Evolutionary conservation across 78 protist genomes (phyloP), one percentile per base, ranked within the genome.

Genomic region (Capsaspora owczarzaki): DNA sequence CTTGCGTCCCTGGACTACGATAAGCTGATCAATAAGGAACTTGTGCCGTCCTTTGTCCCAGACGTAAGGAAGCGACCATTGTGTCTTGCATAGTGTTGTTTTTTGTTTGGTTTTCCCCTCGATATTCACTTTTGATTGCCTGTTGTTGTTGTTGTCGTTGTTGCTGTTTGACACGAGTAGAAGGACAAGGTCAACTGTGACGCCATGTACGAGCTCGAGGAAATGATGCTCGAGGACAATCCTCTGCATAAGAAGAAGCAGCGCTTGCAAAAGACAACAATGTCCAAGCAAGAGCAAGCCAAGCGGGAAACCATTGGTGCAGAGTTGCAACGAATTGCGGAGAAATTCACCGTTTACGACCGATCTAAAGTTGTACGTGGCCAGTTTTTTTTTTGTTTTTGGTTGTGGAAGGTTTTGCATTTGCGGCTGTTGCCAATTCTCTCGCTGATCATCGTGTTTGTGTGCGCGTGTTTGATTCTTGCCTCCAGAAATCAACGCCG

Each of bases 171-270:
- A 6, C 66, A 2, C 66, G 4, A 3, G 66, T 46, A 60, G 68
- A 79, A 68, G 74, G 76, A 46, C 76, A 61, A 80, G 56, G 33
- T 80, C 66, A 80, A 80, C 68, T 80, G 74, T 31, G 83, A 80
- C 40, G 83, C 83, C 42, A 80, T 41, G 56, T 80, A 80, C 66
- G 83, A 80, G 74, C 76, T 80, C 20, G 83, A 80, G 56, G 83
- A 80, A 63, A 80, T 80, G 83, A 63, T 80, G 68, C 56, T 80
- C 37, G 83, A 80, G 83, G 83, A 80, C 71, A 80, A 80, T 33
- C 83, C 83, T 10, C 49, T 80, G n/a, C 82, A 78, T 49, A 40
- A 46, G 61, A 46, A 63, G 56, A 63, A 68, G 60, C 82, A 53
- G 74, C 70, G 82, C 40, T 20, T 38, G 37, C n/a, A 33, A 20